Base-by-base conservation (phyloP, 805 yeast species). In the Starmerella tilneyi region DNA sequence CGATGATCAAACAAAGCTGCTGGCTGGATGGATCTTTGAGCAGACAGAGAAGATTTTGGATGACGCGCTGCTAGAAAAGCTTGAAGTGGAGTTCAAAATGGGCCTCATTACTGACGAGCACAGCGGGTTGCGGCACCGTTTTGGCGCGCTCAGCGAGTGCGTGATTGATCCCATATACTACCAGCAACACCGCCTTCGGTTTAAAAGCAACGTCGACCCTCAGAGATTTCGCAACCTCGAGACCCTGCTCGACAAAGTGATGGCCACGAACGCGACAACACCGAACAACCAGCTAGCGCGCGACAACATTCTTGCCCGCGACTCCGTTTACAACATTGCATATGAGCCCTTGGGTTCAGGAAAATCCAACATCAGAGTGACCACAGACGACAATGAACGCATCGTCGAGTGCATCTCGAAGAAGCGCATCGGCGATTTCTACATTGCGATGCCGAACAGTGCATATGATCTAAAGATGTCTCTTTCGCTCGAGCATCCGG, bases 1-100 rank as follows among this genome's bases (percentile, higher is more conserved):
- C 39, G n/a, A n/a, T n/a, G n/a, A n/a, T 56, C 68, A 84, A n/a
- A 81, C 88, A 5, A 75, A 88, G 58, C 75, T 83, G 27, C 76
- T 88, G 7, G 81, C 92, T 17, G 84, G 81, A 55, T 88, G 96
- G 96, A 71, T 88, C 8, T 88, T 81, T 68, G 86, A 94, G 16
- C 80, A 83, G 51, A 69, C 85, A 38, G 71, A 71, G 36, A 50
- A 52, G 28, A 44, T 64, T 39, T 53, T 42, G 3, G 53, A 46
- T 4, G 53, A 53, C 7, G 52, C 52, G n/a, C 24, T 40, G 31
- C 53, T 60, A 5, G 30, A 48, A 13, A 47, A 53, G 30, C 46
- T 61, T 4, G 83, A 83, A 26, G 72, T 84, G 31, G 68, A 64
- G 52, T 54, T 62, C 53, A 63, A 63, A 44, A 41, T 64, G 11